A percentile compares a stretch with the other conserved stretches of the same genome.
Conservation (phyloP, 805 yeast species). For the Lipomyces lipofer region DNA sequence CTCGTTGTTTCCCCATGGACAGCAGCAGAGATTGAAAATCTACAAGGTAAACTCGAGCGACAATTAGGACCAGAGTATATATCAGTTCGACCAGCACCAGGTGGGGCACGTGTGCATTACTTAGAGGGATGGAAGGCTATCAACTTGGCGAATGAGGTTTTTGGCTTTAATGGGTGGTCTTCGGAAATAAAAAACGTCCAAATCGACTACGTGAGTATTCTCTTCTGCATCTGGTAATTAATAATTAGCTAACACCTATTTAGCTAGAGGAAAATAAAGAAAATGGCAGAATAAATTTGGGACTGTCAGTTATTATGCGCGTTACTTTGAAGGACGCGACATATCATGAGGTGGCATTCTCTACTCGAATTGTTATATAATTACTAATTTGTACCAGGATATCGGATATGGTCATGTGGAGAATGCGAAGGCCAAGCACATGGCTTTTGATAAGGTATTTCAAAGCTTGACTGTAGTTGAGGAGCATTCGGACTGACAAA, state of each 20-base stretch:
- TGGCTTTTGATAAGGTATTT: slow-evolving; percentile 64
- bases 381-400: slow-evolving; percentile 42
- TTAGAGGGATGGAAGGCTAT: slow-evolving; percentile 75
- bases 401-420: slow-evolving; percentile 73
- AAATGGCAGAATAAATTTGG: slow-evolving; percentile 19
- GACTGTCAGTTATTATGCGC: slow-evolving; percentile 50
- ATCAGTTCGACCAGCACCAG: slow-evolving; percentile 63
- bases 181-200: slow-evolving; percentile 58
- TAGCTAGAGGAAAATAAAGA: slow-evolving; percentile 7
- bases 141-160: slow-evolving; percentile 69
- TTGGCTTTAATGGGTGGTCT: slow-evolving; percentile 79
- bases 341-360: slow-evolving; percentile 52
- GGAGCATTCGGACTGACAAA: not conserved
- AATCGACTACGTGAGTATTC: slow-evolving; percentile 55
- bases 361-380: not conserved
- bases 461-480: too few relatives aligned
- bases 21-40: slow-evolving; percentile 28
- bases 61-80: slow-evolving; percentile 63
- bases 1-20: slow-evolving; percentile 24
- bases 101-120: slow-evolving; percentile 54
- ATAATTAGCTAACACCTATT: not conserved
- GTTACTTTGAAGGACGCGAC: slow-evolving; percentile 80
- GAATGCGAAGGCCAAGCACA: slow-evolving; percentile 52
- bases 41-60: slow-evolving; percentile 36
- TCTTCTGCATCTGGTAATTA: not conserved